phyloP scores from a whole-genome alignment of 371 early-diverging fungal genomes.

The Mortierella sp. region DNA sequence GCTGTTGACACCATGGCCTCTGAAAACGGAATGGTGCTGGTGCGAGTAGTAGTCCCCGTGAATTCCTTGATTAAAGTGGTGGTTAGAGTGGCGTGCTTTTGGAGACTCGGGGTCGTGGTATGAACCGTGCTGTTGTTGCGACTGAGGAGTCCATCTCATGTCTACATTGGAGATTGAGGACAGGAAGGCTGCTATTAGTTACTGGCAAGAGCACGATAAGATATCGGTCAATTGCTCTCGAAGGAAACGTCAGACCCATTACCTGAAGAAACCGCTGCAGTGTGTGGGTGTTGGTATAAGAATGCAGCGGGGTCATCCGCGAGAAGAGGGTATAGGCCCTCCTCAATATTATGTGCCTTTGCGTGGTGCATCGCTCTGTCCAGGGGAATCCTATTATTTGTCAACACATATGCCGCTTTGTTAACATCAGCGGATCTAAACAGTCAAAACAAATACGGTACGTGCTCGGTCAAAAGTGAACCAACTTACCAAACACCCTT shows the following conservation, averaged over 20 bases:
- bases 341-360: slow-evolving; percentile 76
- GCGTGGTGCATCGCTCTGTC: slow-evolving; percentile 79
- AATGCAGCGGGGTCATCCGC: slow-evolving; percentile 73
- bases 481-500: slow-evolving; percentile 87
- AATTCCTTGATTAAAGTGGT: slow-evolving; percentile 41
- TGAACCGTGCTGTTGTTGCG: slow-evolving; percentile 37
- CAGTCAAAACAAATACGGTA: too few relatives aligned
- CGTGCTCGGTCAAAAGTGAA: background rate
- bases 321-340: slow-evolving; percentile 80
- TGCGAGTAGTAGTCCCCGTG: slow-evolving; percentile 50
- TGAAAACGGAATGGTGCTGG: slow-evolving; percentile 36
- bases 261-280: slow-evolving; percentile 42
- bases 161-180: slow-evolving; percentile 17
- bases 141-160: slow-evolving; percentile 46
- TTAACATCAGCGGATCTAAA: background rate
- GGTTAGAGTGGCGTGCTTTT: slow-evolving; percentile 29
- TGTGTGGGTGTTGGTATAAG: slow-evolving; percentile 53
- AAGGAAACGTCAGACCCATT: background rate
- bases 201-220: background rate
- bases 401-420: background rate
- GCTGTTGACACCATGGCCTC: slow-evolving; percentile 43
- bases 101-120: slow-evolving; percentile 52
- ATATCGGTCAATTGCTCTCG: background rate
- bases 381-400: slow-evolving; percentile 72
- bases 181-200: background rate